Evolutionary conservation across 257 asterid species (phyloP), one percentile per base, ranked within the genome.

Genomic region (Voacanga thouarsii): DNA sequence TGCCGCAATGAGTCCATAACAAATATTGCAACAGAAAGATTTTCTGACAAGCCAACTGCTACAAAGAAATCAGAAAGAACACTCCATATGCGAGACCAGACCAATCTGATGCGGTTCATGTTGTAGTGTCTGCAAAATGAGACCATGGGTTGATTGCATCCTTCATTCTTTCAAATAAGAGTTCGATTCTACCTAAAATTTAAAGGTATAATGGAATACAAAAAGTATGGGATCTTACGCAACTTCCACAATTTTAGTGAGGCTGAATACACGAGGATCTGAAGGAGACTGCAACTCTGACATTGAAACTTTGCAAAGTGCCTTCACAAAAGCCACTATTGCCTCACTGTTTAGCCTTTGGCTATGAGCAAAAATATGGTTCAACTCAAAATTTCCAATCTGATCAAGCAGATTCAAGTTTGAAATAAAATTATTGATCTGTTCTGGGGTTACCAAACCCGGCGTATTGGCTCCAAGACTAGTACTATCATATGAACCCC

Each of bases 321-420:
- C 95, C 81, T 80, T 89, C 41, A 96, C 99, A 83, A 96, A 96
- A 80, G 96, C 91, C 80, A 92, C 99, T 75, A 96, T 96, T 73
- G 98, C 98, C 88, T 96, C 98, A 78, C 99, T 93, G 85, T 91
- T 93, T 83, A 96, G 88, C 84, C 99, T 89, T 82, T 96, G 99
- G 91, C 98, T 96, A 84, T 96, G 99, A 84, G 99, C 99, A 85
- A 96, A 96, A 79, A 96, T 93, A 82, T 96, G 99, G 84, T 96
- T 96, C 73, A 96, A 84, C 84, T 96, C 99, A 85, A 96, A 96
- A 77, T 79, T 93, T 77, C 99, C 99, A 5, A 96, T 92, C 92
- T 96, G 99, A 83, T 96, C 99, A 57, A 96, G 98, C 83, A 96
- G 87, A 89, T 96, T 81, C 82, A 96, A 84, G 89, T 96, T 96